A percentile compares a stretch with the other conserved stretches of the same genome.
Evolutionary conservation across 768 basidiomycete species (phyloP).

Genomic region (Pholiota molesta): DNA sequence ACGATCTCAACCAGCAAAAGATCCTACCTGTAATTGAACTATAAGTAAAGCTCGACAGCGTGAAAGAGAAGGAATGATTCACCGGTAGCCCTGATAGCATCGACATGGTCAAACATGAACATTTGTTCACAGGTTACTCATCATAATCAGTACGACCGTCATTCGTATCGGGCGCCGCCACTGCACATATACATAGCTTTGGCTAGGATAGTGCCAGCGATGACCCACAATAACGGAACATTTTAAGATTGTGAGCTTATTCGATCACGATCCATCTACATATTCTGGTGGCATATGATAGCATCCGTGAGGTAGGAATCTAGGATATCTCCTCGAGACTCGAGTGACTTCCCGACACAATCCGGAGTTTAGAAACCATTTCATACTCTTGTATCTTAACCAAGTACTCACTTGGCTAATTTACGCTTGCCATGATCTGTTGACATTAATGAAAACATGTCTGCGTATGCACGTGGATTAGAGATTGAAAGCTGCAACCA

Average conservation of each 20-base stretch:
- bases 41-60: conserved; percentile 32
- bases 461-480: background rate
- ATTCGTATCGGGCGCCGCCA: conserved; percentile 4
- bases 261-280: conserved; percentile 21
- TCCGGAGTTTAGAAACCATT: conserved; percentile 20
- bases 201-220: background rate
- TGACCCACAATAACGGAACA: conserved; percentile 29
- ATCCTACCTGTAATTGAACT: conserved; percentile 34
- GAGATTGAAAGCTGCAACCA: background rate
- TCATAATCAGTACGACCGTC: conserved; percentile 2
- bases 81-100: conserved; percentile 10
- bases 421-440: background rate
- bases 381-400: background rate
- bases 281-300: conserved; percentile 8
- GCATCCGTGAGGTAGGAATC: background rate
- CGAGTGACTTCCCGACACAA: conserved; percentile 13
- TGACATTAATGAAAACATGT: background rate
- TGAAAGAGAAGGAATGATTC: conserved; percentile 18
- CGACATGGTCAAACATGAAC: conserved; percentile 12
- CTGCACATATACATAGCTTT: background rate
- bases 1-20: conserved; percentile 12
- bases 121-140: conserved; percentile 9
- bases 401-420: no score
- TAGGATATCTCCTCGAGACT: conserved; percentile 7
- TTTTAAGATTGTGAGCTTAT: conserved; percentile 29